Evolutionary conservation across 768 basidiomycete genomes (phyloP), one percentile per base, ranked within the genome.

Genomic region (Pulveroboletus sp.): DNA sequence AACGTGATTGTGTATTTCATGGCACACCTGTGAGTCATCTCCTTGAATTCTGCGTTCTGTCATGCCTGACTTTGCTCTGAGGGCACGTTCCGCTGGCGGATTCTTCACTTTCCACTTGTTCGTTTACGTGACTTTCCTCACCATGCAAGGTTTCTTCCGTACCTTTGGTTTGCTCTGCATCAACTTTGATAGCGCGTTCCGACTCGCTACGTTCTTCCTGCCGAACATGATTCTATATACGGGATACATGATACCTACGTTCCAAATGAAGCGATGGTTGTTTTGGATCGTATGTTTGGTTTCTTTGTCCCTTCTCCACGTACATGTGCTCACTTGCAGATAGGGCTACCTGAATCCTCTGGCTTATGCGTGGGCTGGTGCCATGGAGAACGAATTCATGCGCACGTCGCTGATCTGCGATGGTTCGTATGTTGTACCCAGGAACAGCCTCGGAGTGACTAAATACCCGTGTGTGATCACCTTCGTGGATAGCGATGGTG

Each of bases 331-430:
- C 32, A 66, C 28, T 48, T 49, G n/a, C 33, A 24, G 17, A 33
- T 12, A 56, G 83, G 88, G 78, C 70, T 92, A 92, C 66, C 62
- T 91, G 52, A 85, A 93, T 59, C 92, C 92, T 0, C 68, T 93
- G 44, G 69, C 79, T 1, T 92, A 89, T 24, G 82, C 81, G 0
- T 93, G 87, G 77, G 80, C 86, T 56, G 82, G 80, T 3, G 72
- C 78, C 33, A 86, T 94, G 83, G 82, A 86, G 67, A 93, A 93
- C 65, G 92, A 95, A 65, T 92, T 93, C 68, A 79, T 75, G 73
- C 79, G 81, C 15, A 80, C 82, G 32, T 65, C 76, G 17, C 61
- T 89, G 39, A 71, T 69, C 9, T 91, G 88, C 58, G 81, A 85
- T 57, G 87, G 86, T 17, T 69, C 65, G 39, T 80, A 75, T 49